A percentile compares a stretch with the other conserved stretches of the same genome.
phyloP scores from a whole-genome alignment of 2,329 filamentous ascomycete genomes.

The Pestalotiopsis sp. region DNA sequence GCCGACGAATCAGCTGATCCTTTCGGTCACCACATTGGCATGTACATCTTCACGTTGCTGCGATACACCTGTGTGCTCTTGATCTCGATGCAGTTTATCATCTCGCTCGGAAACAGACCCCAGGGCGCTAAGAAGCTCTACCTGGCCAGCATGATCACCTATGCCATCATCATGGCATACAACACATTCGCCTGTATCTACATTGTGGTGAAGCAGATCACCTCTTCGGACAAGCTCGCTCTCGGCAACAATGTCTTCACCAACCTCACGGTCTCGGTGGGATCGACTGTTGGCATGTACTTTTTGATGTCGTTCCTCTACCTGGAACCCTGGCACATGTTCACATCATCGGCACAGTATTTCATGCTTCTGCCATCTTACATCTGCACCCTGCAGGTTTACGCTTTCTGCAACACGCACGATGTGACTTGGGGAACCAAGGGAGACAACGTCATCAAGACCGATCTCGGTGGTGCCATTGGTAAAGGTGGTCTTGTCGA shows the following conservation, averaged over 20 bases:
- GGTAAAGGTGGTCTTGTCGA: constrained; percentile 80
- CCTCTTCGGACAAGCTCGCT: constrained; percentile 48
- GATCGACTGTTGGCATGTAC: constrained; percentile 89
- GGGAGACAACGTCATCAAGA: constrained; percentile 93
- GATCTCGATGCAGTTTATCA: constrained; percentile 93
- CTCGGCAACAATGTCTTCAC: constrained; percentile 91
- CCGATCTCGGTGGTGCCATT: constrained; percentile 85
- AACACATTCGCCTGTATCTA: constrained; percentile 88
- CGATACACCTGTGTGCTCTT: constrained; percentile 84
- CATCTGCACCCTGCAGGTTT: constrained; percentile 96
- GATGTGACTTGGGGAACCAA: constrained; percentile 99
- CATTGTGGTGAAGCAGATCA: constrained; percentile 83
- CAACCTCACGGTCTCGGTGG: constrained; percentile 88
- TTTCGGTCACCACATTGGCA: constrained; percentile 84
- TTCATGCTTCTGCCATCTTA: constrained; percentile 90
- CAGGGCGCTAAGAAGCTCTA: constrained; percentile 95
- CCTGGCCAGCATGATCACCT: constrained; percentile 84
- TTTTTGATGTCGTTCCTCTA: constrained; percentile 97
- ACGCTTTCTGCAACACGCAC: constrained; percentile 99
- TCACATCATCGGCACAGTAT: constrained; percentile 89
- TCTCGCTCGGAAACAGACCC: constrained; percentile 93
- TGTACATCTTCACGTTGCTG: constrained; percentile 82
- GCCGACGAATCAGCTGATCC: constrained; percentile 80
- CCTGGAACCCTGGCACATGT: constrained; percentile 98
- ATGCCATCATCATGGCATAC: constrained; percentile 92